A percentile compares a stretch with the other conserved stretches of the same genome.
Evolutionary conservation across 805 yeast genomes (phyloP).

Genomic region (Candida cerambycidarum): DNA sequence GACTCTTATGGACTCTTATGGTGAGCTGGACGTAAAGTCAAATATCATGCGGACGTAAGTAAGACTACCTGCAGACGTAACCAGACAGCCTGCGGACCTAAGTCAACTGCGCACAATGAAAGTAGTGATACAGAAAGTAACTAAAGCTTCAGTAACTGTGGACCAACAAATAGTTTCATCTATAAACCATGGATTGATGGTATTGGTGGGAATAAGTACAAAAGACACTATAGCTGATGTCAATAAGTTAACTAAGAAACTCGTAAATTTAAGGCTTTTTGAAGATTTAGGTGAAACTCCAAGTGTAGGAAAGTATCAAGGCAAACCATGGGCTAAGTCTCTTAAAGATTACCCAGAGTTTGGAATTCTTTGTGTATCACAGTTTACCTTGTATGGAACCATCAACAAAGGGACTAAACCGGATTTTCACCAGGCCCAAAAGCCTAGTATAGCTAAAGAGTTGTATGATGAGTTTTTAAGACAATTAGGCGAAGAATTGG

Average conservation of each 20-base stretch:
- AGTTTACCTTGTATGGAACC: constrained; percentile 84
- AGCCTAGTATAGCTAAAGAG: constrained; percentile 57
- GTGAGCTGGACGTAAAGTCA: too few relatives aligned
- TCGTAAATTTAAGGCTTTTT: constrained; percentile 66
- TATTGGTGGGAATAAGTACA: constrained; percentile 80
- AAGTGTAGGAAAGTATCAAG: constrained; percentile 41
- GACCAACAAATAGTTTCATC: constrained; percentile 64
- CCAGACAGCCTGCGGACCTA: too few relatives aligned
- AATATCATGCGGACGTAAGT: too few relatives aligned
- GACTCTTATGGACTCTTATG: too few relatives aligned
- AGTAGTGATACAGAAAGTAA: constrained; percentile 88
- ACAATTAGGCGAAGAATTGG: constrained; percentile 48
- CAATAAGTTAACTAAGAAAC: constrained; percentile 62
- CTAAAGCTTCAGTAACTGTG: constrained; percentile 85
- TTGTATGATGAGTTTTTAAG: constrained; percentile 55
- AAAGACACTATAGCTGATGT: constrained; percentile 78
- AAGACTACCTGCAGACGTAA: too few relatives aligned
- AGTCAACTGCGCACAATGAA: constrained; percentile 66
- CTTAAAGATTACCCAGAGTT: constrained; percentile 64
- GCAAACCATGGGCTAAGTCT: constrained; percentile 71
- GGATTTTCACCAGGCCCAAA: constrained; percentile 89
- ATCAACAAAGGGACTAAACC: constrained; percentile 93
- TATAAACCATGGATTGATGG: constrained; percentile 73
- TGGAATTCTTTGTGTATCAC: constrained; percentile 83
- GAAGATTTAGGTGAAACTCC: constrained; percentile 58